phyloP scores from a whole-genome alignment of 129 eudicot species.

The Arctium minus region DNA sequence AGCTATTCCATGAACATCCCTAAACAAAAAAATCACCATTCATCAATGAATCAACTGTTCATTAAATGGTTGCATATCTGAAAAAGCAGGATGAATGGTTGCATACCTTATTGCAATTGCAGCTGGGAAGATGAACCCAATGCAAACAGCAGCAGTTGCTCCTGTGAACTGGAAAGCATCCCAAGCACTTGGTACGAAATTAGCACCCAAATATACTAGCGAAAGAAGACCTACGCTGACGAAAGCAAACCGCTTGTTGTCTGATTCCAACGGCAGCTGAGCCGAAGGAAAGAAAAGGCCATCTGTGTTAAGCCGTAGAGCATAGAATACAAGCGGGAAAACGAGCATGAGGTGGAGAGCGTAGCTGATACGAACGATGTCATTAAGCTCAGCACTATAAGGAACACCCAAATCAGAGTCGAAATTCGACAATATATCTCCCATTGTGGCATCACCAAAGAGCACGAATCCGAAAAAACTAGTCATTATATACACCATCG shows the following conservation, averaged over 20 bases:
- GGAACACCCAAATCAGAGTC: conserved; percentile 80
- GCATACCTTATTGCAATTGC: conserved; percentile 48
- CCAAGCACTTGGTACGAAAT: conserved; percentile 54
- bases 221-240: conserved; percentile 37
- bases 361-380: conserved; percentile 62
- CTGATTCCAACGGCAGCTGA: conserved; percentile 28
- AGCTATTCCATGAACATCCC: conserved; percentile 56
- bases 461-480: conserved; percentile 86
- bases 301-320: conserved; percentile 44
- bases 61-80: neutral
- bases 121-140: conserved; percentile 57
- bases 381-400: conserved; percentile 62
- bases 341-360: conserved; percentile 67
- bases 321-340: conserved; percentile 59
- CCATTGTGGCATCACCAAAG: conserved; percentile 79
- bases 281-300: conserved; percentile 41
- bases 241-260: conserved; percentile 35
- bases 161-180: conserved; percentile 62
- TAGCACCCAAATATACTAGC: conserved; percentile 42
- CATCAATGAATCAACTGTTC: neutral
- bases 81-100: neutral
- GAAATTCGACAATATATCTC: conserved; percentile 84
- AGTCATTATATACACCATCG: conserved; percentile 69
- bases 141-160: conserved; percentile 54
- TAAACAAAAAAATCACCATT: neutral